These are phyloP conservation scores for Withania somnifera DNA, from an alignment of 305 asterid genomes.

Conservation along the genomic window DNA sequence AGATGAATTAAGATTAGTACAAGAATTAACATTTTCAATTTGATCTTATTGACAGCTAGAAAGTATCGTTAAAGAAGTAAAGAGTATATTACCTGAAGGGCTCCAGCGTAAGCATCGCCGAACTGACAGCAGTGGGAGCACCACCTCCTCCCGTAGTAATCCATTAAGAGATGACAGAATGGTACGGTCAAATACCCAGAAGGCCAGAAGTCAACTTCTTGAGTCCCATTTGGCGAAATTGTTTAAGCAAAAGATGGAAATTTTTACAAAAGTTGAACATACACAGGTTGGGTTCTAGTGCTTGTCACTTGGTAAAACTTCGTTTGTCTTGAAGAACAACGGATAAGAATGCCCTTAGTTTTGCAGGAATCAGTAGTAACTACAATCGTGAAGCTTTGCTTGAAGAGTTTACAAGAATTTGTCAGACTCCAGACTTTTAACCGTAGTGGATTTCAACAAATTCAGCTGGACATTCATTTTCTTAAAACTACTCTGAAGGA, in stretches of 20 bases:
- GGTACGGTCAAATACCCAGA: constrained; percentile 64
- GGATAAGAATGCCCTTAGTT: not conserved
- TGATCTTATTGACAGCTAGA: constrained; percentile 38
- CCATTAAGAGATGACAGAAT: constrained; percentile 70
- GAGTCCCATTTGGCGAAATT: constrained; percentile 91
- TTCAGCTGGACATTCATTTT: constrained; percentile 85
- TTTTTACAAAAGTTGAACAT: constrained; percentile 71
- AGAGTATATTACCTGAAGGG: constrained; percentile 73
- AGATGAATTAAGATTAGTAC: not conserved
- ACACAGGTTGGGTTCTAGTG: constrained; percentile 57
- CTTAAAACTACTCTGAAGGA: constrained; percentile 60
- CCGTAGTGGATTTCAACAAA: constrained; percentile 92
- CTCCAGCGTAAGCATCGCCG: constrained; percentile 64
- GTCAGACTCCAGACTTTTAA: constrained; percentile 83
- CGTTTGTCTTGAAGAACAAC: not conserved
- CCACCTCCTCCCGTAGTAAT: constrained; percentile 85
- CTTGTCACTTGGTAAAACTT: not conserved
- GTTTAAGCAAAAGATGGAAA: constrained; percentile 94
- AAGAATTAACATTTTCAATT: constrained; percentile 14
- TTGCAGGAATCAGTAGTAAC: constrained; percentile 75
- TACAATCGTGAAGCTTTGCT: constrained; percentile 60
- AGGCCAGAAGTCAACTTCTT: constrained; percentile 88
- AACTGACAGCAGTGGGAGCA: constrained; percentile 83
- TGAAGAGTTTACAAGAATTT: constrained; percentile 85
- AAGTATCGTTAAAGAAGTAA: constrained; percentile 49